Conservation (phyloP, 805 yeast genomes). For the Lipomyces spencermartinsiae region DNA sequence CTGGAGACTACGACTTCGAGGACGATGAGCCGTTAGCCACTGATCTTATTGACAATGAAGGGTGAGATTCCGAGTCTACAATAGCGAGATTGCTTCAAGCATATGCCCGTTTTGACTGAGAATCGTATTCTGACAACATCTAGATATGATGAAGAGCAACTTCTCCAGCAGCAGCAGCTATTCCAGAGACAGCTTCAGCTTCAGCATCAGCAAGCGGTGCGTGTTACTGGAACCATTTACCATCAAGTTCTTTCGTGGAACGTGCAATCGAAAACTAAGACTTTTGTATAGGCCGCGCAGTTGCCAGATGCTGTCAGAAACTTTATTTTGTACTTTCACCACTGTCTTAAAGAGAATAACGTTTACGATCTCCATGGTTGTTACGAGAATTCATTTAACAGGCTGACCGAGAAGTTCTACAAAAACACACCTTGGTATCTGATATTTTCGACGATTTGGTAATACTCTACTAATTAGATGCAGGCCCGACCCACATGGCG, state of each 20-base stretch:
- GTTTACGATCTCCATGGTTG: conserved; percentile 53
- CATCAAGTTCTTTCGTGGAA: background rate
- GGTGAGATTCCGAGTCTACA: conserved; percentile 16
- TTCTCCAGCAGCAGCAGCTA: conserved; percentile 45
- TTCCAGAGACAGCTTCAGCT: conserved; percentile 42
- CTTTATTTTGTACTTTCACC: conserved; percentile 54
- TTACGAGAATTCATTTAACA: conserved; percentile 55
- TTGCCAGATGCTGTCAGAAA: conserved; percentile 55
- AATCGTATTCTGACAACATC: background rate
- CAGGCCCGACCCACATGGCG: conserved; percentile 52
- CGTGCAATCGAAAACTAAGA: background rate
- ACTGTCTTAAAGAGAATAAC: conserved; percentile 52
- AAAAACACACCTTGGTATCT: conserved; percentile 51
- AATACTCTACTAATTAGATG: background rate
- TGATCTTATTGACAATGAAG: conserved; percentile 39
- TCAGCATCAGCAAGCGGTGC: conserved; percentile 38
- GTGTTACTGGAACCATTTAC: conserved; percentile 3
- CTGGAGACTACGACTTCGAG: conserved; percentile 41
- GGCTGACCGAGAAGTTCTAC: conserved; percentile 54
- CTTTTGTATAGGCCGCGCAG: conserved; percentile 36
- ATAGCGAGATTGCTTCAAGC: background rate
- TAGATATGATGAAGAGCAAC: conserved; percentile 46
- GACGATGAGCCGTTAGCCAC: conserved; percentile 42
- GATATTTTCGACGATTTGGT: background rate
- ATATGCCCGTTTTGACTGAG: background rate